phyloP scores from a whole-genome alignment of 1,139 yeast species.

The Hemisphaericaspora subhashii region DNA sequence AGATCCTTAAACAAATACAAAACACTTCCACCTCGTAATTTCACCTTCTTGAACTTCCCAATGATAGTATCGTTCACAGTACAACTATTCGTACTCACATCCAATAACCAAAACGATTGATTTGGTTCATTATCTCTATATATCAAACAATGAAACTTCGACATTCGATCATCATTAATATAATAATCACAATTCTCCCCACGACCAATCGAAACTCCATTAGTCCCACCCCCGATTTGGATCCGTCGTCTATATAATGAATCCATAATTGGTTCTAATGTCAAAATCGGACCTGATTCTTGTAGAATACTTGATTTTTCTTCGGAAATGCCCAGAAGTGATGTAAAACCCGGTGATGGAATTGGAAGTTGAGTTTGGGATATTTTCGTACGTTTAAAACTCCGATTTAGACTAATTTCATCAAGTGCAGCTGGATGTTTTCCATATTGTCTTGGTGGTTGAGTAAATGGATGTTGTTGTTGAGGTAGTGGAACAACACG shows the following conservation, averaged over 20 bases:
- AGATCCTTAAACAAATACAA: constrained; percentile 67
- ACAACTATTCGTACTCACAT: constrained; percentile 80
- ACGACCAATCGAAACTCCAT: constrained; percentile 66
- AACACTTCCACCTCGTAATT: constrained; percentile 62
- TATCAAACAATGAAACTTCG: constrained; percentile 79
- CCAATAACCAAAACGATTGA: constrained; percentile 75
- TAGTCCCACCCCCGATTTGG: constrained; percentile 44
- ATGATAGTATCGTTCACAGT: constrained; percentile 59
- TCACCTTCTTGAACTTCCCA: constrained; percentile 62
- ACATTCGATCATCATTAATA: constrained; percentile 72
- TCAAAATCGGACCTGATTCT: constrained; percentile 14
- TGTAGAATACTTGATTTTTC: neutral
- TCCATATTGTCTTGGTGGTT: constrained; percentile 8
- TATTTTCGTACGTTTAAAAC: constrained; percentile 3
- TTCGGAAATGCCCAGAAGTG: constrained; percentile 5
- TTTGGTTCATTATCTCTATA: constrained; percentile 58
- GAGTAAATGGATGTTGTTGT: constrained; percentile 29
- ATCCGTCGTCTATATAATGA: constrained; percentile 44
- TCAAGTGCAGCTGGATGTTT: constrained; percentile 1
- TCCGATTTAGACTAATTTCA: neutral
- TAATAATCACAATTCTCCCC: constrained; percentile 57
- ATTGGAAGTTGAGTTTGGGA: neutral
- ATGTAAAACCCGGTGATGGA: neutral
- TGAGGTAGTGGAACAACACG: constrained; percentile 45
- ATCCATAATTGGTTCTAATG: constrained; percentile 29